Percentiles rank a stretch among this genome's conserved stretches.
phyloP scores from a whole-genome alignment of 352 stramenopile species.

The Blastocystis sp. region DNA sequence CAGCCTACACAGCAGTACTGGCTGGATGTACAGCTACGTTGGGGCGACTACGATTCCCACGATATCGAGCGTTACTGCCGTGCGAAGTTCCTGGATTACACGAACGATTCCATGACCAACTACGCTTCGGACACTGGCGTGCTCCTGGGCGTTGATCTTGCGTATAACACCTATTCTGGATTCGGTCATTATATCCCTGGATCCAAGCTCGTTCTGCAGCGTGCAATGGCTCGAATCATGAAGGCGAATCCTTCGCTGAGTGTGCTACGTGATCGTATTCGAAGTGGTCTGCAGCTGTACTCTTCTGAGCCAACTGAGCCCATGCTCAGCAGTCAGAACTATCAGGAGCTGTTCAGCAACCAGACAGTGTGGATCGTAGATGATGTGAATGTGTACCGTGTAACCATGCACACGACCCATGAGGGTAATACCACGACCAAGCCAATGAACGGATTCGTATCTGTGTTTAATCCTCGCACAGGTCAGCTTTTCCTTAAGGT shows the following conservation, averaged over 20 bases:
- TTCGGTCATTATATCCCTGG: constrained; percentile 99
- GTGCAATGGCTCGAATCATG: constrained; percentile 99
- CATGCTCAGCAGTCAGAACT: constrained; percentile 99
- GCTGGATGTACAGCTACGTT: constrained; percentile 98
- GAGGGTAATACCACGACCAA: constrained; percentile 98
- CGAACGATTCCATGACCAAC: constrained; percentile 99
- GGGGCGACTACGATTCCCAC: constrained; percentile 99
- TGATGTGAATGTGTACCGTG: constrained; percentile 96
- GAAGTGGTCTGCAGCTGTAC: constrained; percentile 98
- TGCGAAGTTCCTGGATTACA: constrained; percentile 99
- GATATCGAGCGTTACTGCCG: constrained; percentile 97
- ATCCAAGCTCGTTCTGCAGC: constrained; percentile 95
- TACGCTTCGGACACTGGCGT: constrained; percentile 97
- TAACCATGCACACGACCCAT: constrained; percentile 99
- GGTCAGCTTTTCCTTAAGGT: constrained; percentile 99
- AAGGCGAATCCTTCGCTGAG: constrained; percentile 99
- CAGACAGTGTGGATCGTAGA: constrained; percentile 99
- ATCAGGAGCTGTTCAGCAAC: constrained; percentile 98
- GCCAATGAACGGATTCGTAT: constrained; percentile 99
- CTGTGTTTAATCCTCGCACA: constrained; percentile 99
- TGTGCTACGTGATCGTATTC: constrained; percentile 96
- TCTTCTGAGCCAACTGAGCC: constrained; percentile 98
- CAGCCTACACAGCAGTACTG: constrained; percentile 99
- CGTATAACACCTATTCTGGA: constrained; percentile 98
- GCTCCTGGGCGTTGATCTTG: constrained; percentile 91